Base-by-base conservation (phyloP, 1,139 yeast genomes). In the Sugiyamaella pinicola region DNA sequence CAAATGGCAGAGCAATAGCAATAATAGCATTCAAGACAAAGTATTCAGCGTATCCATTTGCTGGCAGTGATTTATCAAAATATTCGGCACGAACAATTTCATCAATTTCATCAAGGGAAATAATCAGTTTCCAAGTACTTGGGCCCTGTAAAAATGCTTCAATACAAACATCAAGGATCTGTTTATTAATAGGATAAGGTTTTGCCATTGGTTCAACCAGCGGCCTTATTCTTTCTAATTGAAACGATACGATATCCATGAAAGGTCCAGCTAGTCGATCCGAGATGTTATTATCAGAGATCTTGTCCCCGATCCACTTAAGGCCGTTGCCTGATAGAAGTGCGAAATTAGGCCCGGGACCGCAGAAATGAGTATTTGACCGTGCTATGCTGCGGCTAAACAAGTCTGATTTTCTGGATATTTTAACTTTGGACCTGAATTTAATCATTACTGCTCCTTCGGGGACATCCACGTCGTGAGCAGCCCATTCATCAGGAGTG, bases 281-380 rank as follows among this genome's bases (percentile, higher is more conserved):
- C 13, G 64, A 61, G 18, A 68, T 37, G 2, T 49, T 43, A 13
- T 62, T 61, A 50, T 71, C 69, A 28, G 71, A 70, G n/a, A 72
- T 55, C 45, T 65, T 67, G 12, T 62, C 66, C 7, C 68, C 63
- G 13, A 77, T 61, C 78, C 80, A 75, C 40, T 64, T 62, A 22
- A 76, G 50, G 6, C 81, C 81, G 28, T 60, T 57, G 2, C 69
- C 64, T 4, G 78, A 70, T 43, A 77, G 67, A 7, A 76, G 60
- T 0, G 78, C 70, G 44, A 76, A 67, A 0, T 74, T 64, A 0
- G 75, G 66, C 56, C 52, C 58, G 34, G 59, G 54, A 13, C 61
- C 49, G 46, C 58, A 54, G 22, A 61, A 49, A 31, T 58, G 55
- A n/a, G 55, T 49, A 15, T 47, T 49, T 3, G 54, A 58, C n/a